Conservation (phyloP, 1,284 basidiomycete species). For the Pulchroboletus neoregius region DNA sequence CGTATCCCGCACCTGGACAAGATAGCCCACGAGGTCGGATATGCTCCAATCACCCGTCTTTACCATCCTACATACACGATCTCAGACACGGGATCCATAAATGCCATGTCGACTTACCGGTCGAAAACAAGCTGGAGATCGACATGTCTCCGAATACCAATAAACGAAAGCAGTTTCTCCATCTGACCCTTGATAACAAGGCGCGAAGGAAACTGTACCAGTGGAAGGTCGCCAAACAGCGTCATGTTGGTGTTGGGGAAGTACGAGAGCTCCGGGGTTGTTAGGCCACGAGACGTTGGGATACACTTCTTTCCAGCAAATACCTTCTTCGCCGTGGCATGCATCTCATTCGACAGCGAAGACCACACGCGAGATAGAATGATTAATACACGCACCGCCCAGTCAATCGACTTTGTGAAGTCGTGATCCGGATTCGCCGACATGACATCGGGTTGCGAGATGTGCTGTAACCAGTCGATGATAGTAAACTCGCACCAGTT, state of each 20-base stretch:
- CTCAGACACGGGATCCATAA: background rate
- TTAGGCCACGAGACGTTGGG: constrained; percentile 75
- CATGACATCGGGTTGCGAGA: constrained; percentile 51
- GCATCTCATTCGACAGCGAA: constrained; percentile 56
- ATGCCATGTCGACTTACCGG: constrained; percentile 44
- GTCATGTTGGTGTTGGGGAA: constrained; percentile 73
- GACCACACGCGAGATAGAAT: constrained; percentile 78
- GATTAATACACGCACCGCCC: constrained; percentile 80
- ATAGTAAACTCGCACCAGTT: constrained; percentile 82
- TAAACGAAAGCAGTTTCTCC: constrained; percentile 71
- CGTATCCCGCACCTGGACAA: constrained; percentile 80
- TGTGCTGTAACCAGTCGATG: constrained; percentile 71
- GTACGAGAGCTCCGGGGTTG: constrained; percentile 75
- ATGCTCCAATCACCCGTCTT: constrained; percentile 82
- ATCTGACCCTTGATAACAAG: constrained; percentile 65
- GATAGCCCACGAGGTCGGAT: constrained; percentile 78
- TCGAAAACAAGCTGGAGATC: constrained; percentile 87
- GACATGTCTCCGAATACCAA: constrained; percentile 91
- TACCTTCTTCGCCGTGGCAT: constrained; percentile 53
- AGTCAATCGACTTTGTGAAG: constrained; percentile 63
- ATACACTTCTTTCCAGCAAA: constrained; percentile 73
- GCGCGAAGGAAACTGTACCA: constrained; percentile 74
- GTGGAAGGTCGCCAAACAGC: constrained; percentile 85
- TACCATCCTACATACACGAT: constrained; percentile 57
- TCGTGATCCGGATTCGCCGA: constrained; percentile 54